Evolutionary conservation across 257 asterid species (phyloP), one percentile per base, ranked within the genome.

Genomic region (Catharanthus roseus): DNA sequence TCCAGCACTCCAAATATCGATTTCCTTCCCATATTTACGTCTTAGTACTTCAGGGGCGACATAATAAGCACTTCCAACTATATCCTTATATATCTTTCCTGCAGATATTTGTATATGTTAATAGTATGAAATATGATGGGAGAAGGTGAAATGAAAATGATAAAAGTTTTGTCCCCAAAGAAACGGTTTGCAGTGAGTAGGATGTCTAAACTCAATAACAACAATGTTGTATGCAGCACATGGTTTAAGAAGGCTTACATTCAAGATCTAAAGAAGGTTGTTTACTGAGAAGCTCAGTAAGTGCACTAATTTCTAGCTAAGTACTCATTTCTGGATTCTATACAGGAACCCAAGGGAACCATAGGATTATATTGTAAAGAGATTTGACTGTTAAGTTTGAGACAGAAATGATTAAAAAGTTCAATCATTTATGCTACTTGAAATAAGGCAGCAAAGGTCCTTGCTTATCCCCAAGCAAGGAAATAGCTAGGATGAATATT

Each of bases 1-100:
- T 63, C 97, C 97, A 23, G 97, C 96, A 74, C 97, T 91, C 96
- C 96, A 91, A 49, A 91, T 75, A 64, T 91, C 97, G 15, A 73
- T 79, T 76, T 91, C 97, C 68, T 91, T 91, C 29, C 97, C 96
- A 56, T 89, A 91, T 68, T 74, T 81, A 61, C 95, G 91, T 45
- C 76, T 79, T 76, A 91, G 41, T 10, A 91, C 96, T 75, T 91
- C 97, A 10, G 97, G 97, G 12, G 96, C 97, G 28, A 91, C 96
- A 61, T 91, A 91, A 65, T 87, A 91, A 50, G 97, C 96, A 76
- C 97, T 91, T 23, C 97, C 97, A 21, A 89, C 97, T 41, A 89
- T 68, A 65, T 89, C 97, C 81, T 86, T 85, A 77, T 87, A 84
- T 60, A 76, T 49, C 81, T 87, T 91, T 60, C 95, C 97, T 91